Percentiles rank a stretch among this genome's conserved stretches.
Evolutionary conservation across 2,329 filamentous ascomycete species (phyloP).

Genomic region (Aspergillus nomiae): DNA sequence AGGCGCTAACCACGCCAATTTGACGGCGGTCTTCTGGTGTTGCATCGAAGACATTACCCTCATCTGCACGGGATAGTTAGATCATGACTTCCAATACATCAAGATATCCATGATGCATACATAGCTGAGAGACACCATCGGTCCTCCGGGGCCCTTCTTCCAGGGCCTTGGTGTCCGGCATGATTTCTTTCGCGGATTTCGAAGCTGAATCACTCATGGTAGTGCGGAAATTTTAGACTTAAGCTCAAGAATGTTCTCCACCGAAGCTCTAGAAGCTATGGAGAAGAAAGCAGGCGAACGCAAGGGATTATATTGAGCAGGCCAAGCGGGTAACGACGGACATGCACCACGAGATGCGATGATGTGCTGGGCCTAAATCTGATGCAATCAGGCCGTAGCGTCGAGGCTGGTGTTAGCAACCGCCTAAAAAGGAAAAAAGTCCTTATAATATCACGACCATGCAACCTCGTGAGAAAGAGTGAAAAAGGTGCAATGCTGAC

Average conservation of each 20-base stretch:
- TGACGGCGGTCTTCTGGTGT: slow-evolving; percentile 40
- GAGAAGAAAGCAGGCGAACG: neutral
- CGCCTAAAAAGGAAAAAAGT: neutral
- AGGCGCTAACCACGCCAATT: slow-evolving; percentile 44
- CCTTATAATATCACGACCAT: neutral
- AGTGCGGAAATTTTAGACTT: neutral
- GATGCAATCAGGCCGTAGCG: slow-evolving; percentile 27
- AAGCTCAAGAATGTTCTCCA: neutral
- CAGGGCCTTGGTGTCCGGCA: slow-evolving; percentile 24
- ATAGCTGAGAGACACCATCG: slow-evolving; percentile 36
- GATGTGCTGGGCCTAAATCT: slow-evolving; percentile 33
- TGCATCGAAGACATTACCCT: slow-evolving; percentile 38
- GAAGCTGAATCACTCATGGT: slow-evolving; percentile 19
- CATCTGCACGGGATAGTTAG: slow-evolving; percentile 28
- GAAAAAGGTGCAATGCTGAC: slow-evolving; percentile 8
- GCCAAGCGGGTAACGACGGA: slow-evolving; percentile 16
- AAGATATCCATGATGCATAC: slow-evolving; percentile 22
- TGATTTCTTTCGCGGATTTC: slow-evolving; percentile 18
- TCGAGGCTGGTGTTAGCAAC: slow-evolving; percentile 1
- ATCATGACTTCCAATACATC: neutral
- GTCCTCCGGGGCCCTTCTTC: slow-evolving; percentile 29
- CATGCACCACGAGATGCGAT: slow-evolving; percentile 20
- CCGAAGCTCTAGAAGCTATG: slow-evolving; percentile 9
- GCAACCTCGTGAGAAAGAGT: slow-evolving; percentile 2
- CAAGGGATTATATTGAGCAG: neutral